Evolutionary conservation across 2,329 filamentous ascomycete genomes (phyloP), one percentile per base, ranked within the genome.

Genomic region (Clarireedia homoeocarpa): DNA sequence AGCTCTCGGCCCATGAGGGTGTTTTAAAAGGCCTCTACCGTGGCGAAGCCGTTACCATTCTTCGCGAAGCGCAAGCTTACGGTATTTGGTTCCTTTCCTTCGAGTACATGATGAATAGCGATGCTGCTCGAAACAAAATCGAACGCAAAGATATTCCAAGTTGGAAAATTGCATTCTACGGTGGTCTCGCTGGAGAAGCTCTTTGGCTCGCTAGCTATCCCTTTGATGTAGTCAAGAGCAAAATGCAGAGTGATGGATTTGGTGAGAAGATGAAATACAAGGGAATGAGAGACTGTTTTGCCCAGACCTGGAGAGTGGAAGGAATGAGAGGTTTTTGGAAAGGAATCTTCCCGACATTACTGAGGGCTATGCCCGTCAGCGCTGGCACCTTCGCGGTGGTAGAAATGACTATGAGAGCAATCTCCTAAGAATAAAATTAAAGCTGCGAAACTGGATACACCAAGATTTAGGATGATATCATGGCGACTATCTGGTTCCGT

Each of bases 211-310:
- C 81, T 38, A 95, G 90, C 69, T 99, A 99, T 74, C 94, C 94
- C 23, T 87, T 99, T 62, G 94, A 99, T 73, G 92, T 99, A 27
- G 75, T 99, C 74, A 99, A 99, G 87, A 96, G 90, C 74, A 97
- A 96, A 82, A 96, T 97, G 92, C 94, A 99, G 81, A 96, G 87
- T 57, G 94, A 99, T 74, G 91, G 89, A 0, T 94, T 96, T 69
- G 90, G 89, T 4, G 59, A 71, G 49, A 74, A 80, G 61, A 84
- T 85, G 76, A 80, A 79, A 69, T 99, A 88, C 74, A 82, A 76
- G 70, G 85, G 77, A 55, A 96, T 96, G 92, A 81, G 86, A 51
- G 88, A 95, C 73, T 95, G 89, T 75, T 95, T 97, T 72, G 80
- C 77, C 58, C 84, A 95, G 77, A 95, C 87, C 2, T 95, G 81